A percentile compares a stretch with the other conserved stretches of the same genome.
Evolutionary conservation across 768 basidiomycete species (phyloP).

Genomic region (Pulveroboletus sp.): DNA sequence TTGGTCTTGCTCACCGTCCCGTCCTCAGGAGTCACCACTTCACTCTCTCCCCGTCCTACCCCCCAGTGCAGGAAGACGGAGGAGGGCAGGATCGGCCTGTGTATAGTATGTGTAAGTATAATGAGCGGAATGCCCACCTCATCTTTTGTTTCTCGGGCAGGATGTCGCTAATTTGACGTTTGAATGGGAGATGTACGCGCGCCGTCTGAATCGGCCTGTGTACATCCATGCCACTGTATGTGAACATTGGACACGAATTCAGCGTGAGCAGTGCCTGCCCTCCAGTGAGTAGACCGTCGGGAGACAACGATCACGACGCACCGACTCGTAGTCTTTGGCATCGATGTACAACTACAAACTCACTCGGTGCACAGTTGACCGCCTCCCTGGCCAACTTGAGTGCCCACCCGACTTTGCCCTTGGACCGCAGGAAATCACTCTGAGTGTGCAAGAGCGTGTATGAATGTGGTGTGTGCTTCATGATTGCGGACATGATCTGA

Average conservation of each 20-base stretch:
- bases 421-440: slow-evolving; percentile 88
- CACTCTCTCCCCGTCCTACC: too few relatives aligned
- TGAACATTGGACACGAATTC: slow-evolving; percentile 99
- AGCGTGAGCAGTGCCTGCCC: slow-evolving; percentile 78
- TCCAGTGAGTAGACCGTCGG: neutral
- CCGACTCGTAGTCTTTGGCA: slow-evolving; percentile 78
- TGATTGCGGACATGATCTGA: too few relatives aligned
- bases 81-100: too few relatives aligned
- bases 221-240: slow-evolving; percentile 92
- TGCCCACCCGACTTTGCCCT: slow-evolving; percentile 85
- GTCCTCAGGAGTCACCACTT: too few relatives aligned
- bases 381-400: slow-evolving; percentile 90
- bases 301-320: slow-evolving; percentile 8
- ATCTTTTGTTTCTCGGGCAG: slow-evolving; percentile 80
- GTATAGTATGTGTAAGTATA: too few relatives aligned
- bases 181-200: slow-evolving; percentile 83
- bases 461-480: slow-evolving; percentile 87
- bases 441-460: slow-evolving; percentile 94
- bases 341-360: slow-evolving; percentile 98
- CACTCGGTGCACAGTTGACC: slow-evolving; percentile 97
- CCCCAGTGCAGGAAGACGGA: too few relatives aligned
- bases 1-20: too few relatives aligned
- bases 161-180: slow-evolving; percentile 83
- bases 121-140: too few relatives aligned
- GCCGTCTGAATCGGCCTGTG: slow-evolving; percentile 82